These are phyloP conservation scores for Aspergillus versicolor DNA, from an alignment of 2,329 filamentous ascomycete species.

Conservation along the genomic window DNA sequence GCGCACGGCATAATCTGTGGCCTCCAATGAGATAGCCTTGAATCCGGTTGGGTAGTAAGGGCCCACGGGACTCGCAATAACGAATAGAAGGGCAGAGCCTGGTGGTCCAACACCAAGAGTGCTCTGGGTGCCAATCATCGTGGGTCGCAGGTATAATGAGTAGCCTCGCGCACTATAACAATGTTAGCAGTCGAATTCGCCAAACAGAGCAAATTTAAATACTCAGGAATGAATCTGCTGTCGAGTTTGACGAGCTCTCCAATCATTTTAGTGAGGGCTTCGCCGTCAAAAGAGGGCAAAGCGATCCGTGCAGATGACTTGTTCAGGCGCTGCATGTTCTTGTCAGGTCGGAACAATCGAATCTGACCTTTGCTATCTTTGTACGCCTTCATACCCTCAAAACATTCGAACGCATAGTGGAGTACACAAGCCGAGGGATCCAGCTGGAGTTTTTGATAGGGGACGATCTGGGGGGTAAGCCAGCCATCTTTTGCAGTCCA, in stretches of 20 bases:
- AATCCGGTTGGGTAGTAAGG: conserved; percentile 98
- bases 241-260: conserved; percentile 77
- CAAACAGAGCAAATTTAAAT: conserved; percentile 31
- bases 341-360: conserved; percentile 88
- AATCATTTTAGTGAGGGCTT: conserved; percentile 77
- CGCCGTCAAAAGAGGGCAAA: conserved; percentile 77
- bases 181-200: not conserved
- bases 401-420: conserved; percentile 97
- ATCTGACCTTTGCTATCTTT: conserved; percentile 77
- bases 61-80: conserved; percentile 94
- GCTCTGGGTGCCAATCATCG: conserved; percentile 94
- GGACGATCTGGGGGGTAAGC: conserved; percentile 77
- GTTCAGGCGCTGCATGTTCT: conserved; percentile 95
- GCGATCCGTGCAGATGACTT: conserved; percentile 89
- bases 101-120: conserved; percentile 93
- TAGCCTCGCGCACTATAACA: conserved; percentile 66
- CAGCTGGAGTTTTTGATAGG: conserved; percentile 95
- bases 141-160: conserved; percentile 91
- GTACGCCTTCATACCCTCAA: conserved; percentile 99
- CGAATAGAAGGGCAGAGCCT: conserved; percentile 84
- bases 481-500: conserved; percentile 87
- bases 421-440: conserved; percentile 96
- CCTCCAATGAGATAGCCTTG: conserved; percentile 93
- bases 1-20: conserved; percentile 92
- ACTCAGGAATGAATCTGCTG: conserved; percentile 82